A percentile compares a stretch with the other conserved stretches of the same genome.
phyloP scores from a whole-genome alignment of 2,329 filamentous ascomycete species.

The Xylariales sp. region DNA sequence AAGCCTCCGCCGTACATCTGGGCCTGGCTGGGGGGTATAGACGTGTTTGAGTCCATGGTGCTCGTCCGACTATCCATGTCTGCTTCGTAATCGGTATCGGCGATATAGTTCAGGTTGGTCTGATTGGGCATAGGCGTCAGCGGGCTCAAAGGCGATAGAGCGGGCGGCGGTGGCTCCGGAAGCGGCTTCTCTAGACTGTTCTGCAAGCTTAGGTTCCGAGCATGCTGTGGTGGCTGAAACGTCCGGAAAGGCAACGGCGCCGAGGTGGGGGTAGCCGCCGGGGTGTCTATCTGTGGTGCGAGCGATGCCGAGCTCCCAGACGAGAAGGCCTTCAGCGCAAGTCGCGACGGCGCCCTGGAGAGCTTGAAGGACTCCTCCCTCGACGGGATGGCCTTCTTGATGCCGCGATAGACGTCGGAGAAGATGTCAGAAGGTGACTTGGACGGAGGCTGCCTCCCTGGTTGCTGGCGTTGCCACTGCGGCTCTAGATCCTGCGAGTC shows the following conservation, averaged over 20 bases:
- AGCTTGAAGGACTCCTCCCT: slow-evolving; percentile 40
- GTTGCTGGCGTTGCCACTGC: slow-evolving; percentile 19
- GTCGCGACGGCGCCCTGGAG: slow-evolving; percentile 38
- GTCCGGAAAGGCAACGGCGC: slow-evolving; percentile 19
- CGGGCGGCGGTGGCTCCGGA: slow-evolving; percentile 43
- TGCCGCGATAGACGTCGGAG: slow-evolving; percentile 47
- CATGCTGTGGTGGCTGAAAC: slow-evolving; percentile 38
- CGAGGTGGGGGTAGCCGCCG: slow-evolving; percentile 17
- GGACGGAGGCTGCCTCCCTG: slow-evolving; percentile 25
- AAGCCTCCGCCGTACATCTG: slow-evolving; percentile 34
- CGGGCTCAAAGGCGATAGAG: slow-evolving; percentile 29
- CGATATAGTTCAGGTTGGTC: slow-evolving; percentile 26
- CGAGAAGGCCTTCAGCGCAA: slow-evolving; percentile 31
- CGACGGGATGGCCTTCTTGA: slow-evolving; percentile 41
- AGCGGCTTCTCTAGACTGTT: slow-evolving; percentile 55
- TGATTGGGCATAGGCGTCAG: slow-evolving; percentile 22
- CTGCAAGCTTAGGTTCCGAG: slow-evolving; percentile 48
- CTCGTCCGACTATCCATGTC: slow-evolving; percentile 36
- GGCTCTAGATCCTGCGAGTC: slow-evolving; percentile 28
- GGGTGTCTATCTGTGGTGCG: slow-evolving; percentile 16
- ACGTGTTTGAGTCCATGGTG: slow-evolving; percentile 44
- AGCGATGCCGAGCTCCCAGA: slow-evolving; percentile 10
- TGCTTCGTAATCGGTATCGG: slow-evolving; percentile 22
- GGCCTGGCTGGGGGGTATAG: slow-evolving; percentile 16
- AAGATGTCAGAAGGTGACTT: slow-evolving; percentile 43